Evolutionary conservation across 2,329 filamentous ascomycete genomes (phyloP), one percentile per base, ranked within the genome.

Genomic region (Verticillium longisporum): DNA sequence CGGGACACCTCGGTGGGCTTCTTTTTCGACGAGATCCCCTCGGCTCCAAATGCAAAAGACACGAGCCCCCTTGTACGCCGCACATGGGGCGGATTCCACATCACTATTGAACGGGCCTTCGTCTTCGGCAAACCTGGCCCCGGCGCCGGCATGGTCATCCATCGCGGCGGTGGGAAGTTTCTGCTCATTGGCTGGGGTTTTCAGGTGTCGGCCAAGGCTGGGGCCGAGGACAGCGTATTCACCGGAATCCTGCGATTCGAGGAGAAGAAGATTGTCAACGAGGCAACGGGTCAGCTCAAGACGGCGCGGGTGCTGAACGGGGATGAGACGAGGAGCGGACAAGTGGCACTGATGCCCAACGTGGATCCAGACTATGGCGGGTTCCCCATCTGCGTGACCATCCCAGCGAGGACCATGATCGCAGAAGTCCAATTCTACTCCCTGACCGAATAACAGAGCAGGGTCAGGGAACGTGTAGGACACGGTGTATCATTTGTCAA

Each of bases 321-420:
- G n/a, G 71, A 73, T 59, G 71, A 74, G 65, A 72, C 70, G 7
- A 65, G 70, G 56, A 68, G 66, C 66, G 79, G 80, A 7, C 66
- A 67, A 56, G 75, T 71, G 57, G 67, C 72, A 13, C 77, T 81
- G 63, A 83, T 83, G 80, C 81, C 78, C 1, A 80, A 76, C 61
- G 77, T 80, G 54, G 72, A 81, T 53, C 79, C 80, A 0, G 80
- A 83, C 62, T 83, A 83, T 68, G 80, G 80, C 4, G 78, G 77
- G 0, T 82, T 82, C 60, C 78, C 79, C 0, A 83, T 83, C 33
- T 74, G 74, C 53, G 74, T 83, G 2, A 83, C 79, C 0, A 79
- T 83, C 37, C 80, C 80, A 1, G 77, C 79, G 0, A 70, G 73
- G 55, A 83, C 80, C 1, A 74, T 71, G 66, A 77, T 80, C 66